These are phyloP conservation scores for Straminergon stramineum DNA, from an alignment of 225 moss, liverwort and hornwort species.

Conservation along the genomic window DNA sequence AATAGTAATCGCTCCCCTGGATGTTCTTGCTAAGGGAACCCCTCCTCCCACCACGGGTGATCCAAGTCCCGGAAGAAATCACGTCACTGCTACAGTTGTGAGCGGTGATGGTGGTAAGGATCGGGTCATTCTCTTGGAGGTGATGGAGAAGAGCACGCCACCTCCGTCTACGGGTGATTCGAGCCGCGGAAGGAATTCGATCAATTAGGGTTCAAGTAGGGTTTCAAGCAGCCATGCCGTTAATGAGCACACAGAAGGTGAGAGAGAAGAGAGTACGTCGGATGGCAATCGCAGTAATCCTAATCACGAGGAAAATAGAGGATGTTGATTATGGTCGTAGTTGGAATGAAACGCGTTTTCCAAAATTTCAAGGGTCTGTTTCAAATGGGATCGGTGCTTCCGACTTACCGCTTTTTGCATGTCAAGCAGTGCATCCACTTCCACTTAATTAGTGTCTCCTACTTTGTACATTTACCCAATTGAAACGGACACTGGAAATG, in stretches of 20 bases:
- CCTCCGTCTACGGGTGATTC: neutral
- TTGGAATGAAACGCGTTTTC: neutral
- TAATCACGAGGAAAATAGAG: neutral
- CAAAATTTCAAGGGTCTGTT: neutral
- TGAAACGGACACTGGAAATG: neutral
- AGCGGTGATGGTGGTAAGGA: neutral
- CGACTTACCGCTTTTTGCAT: neutral
- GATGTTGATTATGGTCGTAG: neutral
- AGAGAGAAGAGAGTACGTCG: neutral
- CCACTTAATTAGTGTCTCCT: neutral
- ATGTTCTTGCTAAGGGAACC: conserved; percentile 12
- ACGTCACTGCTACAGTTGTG: neutral
- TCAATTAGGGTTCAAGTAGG: neutral
- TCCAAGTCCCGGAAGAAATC: conserved; percentile 24
- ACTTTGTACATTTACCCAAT: neutral
- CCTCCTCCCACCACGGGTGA: conserved; percentile 11
- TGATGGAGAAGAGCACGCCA: neutral
- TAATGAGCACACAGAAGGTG: neutral
- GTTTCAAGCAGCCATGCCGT: neutral
- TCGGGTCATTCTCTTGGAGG: neutral
- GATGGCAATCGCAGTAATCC: neutral
- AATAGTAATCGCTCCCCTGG: neutral
- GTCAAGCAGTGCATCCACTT: neutral
- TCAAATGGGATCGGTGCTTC: neutral
- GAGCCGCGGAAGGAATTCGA: neutral